Conservation (phyloP, 306 rosid genomes). For the Corylus americana region DNA sequence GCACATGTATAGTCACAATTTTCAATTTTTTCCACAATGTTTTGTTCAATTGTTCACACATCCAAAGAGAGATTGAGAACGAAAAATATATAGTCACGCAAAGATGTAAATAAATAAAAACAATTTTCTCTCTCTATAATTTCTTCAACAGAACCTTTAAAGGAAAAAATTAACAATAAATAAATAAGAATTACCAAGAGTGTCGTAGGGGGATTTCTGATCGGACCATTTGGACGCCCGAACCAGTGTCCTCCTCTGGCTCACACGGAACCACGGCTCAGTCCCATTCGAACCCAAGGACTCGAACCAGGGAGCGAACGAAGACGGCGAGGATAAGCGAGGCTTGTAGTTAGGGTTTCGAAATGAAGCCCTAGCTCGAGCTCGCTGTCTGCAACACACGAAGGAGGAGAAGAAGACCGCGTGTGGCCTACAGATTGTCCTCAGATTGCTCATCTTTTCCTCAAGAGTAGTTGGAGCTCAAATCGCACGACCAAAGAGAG, state of each 20-base stretch:
- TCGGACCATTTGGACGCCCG: slow-evolving; percentile 72
- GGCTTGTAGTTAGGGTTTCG: slow-evolving; percentile 53
- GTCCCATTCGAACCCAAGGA: slow-evolving; percentile 33
- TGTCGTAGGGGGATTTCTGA: slow-evolving; percentile 82
- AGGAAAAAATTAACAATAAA: background rate
- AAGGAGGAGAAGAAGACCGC: slow-evolving; percentile 61
- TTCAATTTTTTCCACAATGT: background rate
- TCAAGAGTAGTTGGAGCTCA: slow-evolving; percentile 8
- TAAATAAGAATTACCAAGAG: slow-evolving; percentile 59
- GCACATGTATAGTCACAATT: background rate
- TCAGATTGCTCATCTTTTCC: slow-evolving; percentile 60
- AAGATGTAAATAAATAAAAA: background rate
- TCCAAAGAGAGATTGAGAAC: too few species aligned
- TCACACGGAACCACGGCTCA: slow-evolving; percentile 50
- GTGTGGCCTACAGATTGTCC: slow-evolving; percentile 59
- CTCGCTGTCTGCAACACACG: slow-evolving; percentile 56
- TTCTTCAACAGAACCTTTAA: background rate
- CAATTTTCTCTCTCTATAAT: background rate
- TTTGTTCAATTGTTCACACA: background rate
- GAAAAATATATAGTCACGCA: background rate
- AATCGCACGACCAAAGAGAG: background rate
- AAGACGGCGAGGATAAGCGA: slow-evolving; percentile 27
- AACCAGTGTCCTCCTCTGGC: slow-evolving; percentile 66
- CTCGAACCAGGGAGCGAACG: slow-evolving; percentile 43
- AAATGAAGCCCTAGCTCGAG: slow-evolving; percentile 53